Evolutionary conservation across 1,139 yeast genomes (phyloP), one percentile per base, ranked within the genome.

Genomic region (Yamadazyma mexicana): DNA sequence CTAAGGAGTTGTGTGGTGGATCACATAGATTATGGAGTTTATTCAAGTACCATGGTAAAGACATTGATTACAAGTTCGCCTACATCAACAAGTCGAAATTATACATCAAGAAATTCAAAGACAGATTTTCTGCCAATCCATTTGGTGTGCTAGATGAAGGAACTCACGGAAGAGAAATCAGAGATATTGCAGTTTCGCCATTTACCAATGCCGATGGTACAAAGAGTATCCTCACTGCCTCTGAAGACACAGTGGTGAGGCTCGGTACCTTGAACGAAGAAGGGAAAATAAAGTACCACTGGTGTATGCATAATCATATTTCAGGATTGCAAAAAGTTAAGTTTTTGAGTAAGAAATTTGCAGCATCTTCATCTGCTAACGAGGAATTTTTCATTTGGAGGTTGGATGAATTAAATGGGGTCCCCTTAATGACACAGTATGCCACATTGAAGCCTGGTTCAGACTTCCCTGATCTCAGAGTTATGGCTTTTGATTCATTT

Each of bases 341-440:
- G 43, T 86, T 91, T 61, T 64, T 87, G 18, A 69, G 63, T 49
- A 62, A 73, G 9, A 63, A 71, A 1, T 62, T 44, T 27, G 57
- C 71, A 6, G 79, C 73, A 26, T 66, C 89, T 46, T 81, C 92
- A 1, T 92, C 95, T 9, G 98, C 96, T 0, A 79, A 94, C 54
- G 98, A 92, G 58, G 98, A 92, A 61, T 75, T 92, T 37, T 76
- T 77, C 44, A 64, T 88, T 7, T 92, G 98, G 98, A 76, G 75
- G 45, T 53, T 87, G 2, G 59, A 62, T 18, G 50, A 61, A 7
- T 59, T 56, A 3, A 48, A 58, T 2, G 53, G 52, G 1, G 56
- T 57, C 17, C 79, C 84, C 1, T 64, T 73, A 26, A 67, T 83
- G 30, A 55, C 53, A 0, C 67, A 78, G 29, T 61, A 58, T 40